These are phyloP conservation scores for Globisporangium lucens DNA, from an alignment of 352 stramenopile species.

Conservation along the genomic window DNA sequence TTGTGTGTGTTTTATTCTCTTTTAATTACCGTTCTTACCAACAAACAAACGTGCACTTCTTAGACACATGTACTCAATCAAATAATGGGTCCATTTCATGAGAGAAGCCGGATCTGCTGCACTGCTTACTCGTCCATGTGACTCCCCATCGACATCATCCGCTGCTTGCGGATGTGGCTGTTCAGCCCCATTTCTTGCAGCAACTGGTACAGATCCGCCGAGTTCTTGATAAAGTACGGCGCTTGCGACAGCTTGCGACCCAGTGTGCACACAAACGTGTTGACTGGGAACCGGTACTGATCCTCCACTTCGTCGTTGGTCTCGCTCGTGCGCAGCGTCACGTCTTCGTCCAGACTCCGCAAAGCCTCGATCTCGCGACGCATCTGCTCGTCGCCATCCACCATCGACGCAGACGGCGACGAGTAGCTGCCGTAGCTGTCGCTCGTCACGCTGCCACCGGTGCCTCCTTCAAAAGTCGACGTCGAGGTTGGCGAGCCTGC, in stretches of 20 bases:
- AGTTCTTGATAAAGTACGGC: conserved; percentile 88
- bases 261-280: conserved; percentile 84
- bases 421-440: conserved; percentile 18
- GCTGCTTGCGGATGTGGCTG: conserved; percentile 73
- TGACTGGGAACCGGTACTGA: conserved; percentile 72
- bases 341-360: conserved; percentile 24
- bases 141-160: conserved; percentile 55
- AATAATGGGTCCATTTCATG: background rate
- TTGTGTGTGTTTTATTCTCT: background rate
- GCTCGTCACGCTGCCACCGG: conserved; percentile 18
- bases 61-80: background rate
- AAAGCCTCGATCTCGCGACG: conserved; percentile 19
- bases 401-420: conserved; percentile 10
- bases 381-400: conserved; percentile 20
- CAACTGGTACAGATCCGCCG: conserved; percentile 77
- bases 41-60: background rate
- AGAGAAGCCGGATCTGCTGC: background rate
- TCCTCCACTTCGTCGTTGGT: conserved; percentile 31
- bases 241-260: conserved; percentile 79
- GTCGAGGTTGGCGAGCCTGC: conserved; percentile 3
- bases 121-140: conserved; percentile 16
- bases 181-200: conserved; percentile 84
- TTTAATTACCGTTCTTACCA: background rate
- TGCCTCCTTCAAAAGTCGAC: conserved; percentile 9
- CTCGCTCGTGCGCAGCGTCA: conserved; percentile 25